phyloP scores from a whole-genome alignment of 2,329 filamentous ascomycete species.

The Aureobasidium lini region DNA sequence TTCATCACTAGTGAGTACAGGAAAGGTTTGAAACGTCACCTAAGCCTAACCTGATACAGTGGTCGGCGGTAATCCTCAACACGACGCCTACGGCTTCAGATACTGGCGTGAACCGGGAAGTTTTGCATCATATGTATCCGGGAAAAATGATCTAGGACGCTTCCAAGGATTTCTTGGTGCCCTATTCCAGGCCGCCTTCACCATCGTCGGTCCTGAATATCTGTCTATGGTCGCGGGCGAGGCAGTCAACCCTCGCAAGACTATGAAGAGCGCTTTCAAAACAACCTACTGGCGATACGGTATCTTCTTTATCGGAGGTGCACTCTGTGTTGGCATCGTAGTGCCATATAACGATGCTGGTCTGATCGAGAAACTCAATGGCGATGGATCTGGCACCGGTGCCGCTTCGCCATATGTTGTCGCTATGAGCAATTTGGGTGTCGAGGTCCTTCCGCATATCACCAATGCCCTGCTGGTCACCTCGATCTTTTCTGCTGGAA shows the following conservation, averaged over 20 bases:
- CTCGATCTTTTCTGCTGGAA: slow-evolving; percentile 50
- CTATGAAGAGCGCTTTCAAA: slow-evolving; percentile 44
- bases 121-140: no score
- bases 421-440: slow-evolving; percentile 38
- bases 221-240: slow-evolving; percentile 43
- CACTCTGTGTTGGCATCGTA: slow-evolving; percentile 38
- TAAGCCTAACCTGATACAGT: not conserved
- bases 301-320: slow-evolving; percentile 41
- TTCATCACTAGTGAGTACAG: slow-evolving; percentile 29
- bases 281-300: slow-evolving; percentile 41
- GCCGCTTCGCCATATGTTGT: slow-evolving; percentile 32
- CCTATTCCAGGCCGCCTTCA: slow-evolving; percentile 36
- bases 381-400: slow-evolving; percentile 18
- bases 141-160: no score
- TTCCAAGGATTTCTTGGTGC: slow-evolving; percentile 29
- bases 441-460: slow-evolving; percentile 36
- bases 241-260: slow-evolving; percentile 36
- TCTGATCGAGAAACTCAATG: slow-evolving; percentile 20
- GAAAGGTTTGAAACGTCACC: slow-evolving; percentile 26
- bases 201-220: slow-evolving; percentile 41
- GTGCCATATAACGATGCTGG: slow-evolving; percentile 25
- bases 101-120: slow-evolving; percentile 28
- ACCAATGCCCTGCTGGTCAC: slow-evolving; percentile 37
- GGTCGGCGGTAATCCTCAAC: slow-evolving; percentile 27
- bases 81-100: slow-evolving; percentile 36